phyloP scores from a whole-genome alignment of 345 rosid genomes.

The Combretum micranthum region DNA sequence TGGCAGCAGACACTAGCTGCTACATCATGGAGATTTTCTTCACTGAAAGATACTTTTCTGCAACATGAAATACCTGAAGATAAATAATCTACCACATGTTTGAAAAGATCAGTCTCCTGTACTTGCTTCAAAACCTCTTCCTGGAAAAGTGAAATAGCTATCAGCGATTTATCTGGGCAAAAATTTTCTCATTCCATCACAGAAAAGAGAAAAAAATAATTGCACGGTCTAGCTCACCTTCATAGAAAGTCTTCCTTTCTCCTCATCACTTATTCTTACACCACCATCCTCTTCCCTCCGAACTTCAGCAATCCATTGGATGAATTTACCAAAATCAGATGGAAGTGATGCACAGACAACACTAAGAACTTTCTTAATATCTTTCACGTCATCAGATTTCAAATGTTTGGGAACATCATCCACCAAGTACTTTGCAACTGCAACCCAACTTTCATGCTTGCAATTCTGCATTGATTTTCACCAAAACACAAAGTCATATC shows the following conservation, averaged over 20 bases:
- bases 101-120: conserved; percentile 21
- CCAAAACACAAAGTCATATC: no score
- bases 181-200: no score
- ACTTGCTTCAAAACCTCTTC: conserved; percentile 35
- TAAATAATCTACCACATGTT: conserved; percentile 27
- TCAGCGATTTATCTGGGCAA: no score
- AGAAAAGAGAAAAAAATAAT: no score
- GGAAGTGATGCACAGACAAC: conserved; percentile 62
- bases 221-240: conserved; percentile 37
- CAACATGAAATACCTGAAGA: conserved; percentile 41
- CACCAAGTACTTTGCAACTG: conserved; percentile 62
- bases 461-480: conserved; percentile 48
- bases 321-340: conserved; percentile 62
- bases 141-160: conserved; percentile 11
- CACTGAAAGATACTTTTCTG: conserved; percentile 18
- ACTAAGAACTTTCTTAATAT: conserved; percentile 35
- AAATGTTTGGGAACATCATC: conserved; percentile 74
- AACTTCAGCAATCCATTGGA: conserved; percentile 80
- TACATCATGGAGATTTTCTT: conserved; percentile 32
- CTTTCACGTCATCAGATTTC: conserved; percentile 53
- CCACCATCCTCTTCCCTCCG: conserved; percentile 61
- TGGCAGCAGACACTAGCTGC: conserved; percentile 49
- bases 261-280: conserved; percentile 55
- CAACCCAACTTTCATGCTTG: conserved; percentile 69
- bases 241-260: conserved; percentile 54